Base-by-base conservation (phyloP, 495 filamentous ascomycete species). In the Aspergillus baeticus region DNA sequence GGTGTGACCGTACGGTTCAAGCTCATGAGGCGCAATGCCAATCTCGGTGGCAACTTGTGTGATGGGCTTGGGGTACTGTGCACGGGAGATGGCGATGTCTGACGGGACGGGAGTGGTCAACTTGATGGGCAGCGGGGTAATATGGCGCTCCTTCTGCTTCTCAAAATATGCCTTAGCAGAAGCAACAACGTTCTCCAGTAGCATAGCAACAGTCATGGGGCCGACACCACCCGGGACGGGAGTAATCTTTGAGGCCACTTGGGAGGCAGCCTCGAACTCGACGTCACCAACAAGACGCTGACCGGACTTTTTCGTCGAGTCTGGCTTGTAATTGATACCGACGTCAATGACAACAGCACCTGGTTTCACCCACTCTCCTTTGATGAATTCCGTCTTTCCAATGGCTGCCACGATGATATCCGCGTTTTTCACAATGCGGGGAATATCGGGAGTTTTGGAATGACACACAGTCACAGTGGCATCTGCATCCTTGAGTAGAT, bases 391-490 rank as follows among this genome's bases (percentile, higher is more conserved):
- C 3, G 92, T 81, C 66, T 91, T 77, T 33, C 94, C 94, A 73
- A 98, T 96, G 14, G 94, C 94, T 14, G 89, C 91, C 33, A 98
- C 85, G 20, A 98, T 77, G 48, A 98, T 83, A 63, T 98, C 94
- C 17, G 95, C 95, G 37, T 74, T 77, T 77, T 92, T 95, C 55
- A 98, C 68, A 54, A 91, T 78, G 17, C 82, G 78, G 22, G 84
- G 75, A 13, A 98, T 71, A 58, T 87, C 80, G 53, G 84, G 70
- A 8, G 94, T 97, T 70, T 84, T 86, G 34, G 92, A 96, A 74
- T 98, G 94, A 72, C 95, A 98, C 36, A 96, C 81, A 4, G 94
- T 98, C 57, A 98, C 95, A 35, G 94, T 98, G 37, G 94, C 94
- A 72, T 98, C 87, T 31, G 94, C 92, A 65, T 96, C 93, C 72